phyloP scores from a whole-genome alignment of 1,139 yeast genomes.

The Yamadazyma mexicana region DNA sequence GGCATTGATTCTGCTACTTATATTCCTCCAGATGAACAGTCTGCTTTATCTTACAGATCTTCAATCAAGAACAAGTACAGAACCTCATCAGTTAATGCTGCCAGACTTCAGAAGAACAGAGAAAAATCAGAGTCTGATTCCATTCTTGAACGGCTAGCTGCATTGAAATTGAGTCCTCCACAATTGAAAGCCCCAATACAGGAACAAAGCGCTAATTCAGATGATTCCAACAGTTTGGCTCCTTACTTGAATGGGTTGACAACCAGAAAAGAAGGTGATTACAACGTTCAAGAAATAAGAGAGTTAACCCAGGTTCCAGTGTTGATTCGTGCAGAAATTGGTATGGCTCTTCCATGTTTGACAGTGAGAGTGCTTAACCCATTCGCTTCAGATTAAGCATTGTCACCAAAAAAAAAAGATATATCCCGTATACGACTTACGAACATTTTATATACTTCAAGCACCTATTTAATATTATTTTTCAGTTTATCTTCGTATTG shows the following conservation, averaged over 20 bases:
- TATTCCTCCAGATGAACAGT: slow-evolving; percentile 84
- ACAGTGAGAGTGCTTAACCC: slow-evolving; percentile 95
- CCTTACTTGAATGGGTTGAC: slow-evolving; percentile 57
- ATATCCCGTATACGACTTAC: slow-evolving; percentile 10
- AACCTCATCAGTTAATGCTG: slow-evolving; percentile 71
- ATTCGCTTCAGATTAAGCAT: slow-evolving; percentile 35
- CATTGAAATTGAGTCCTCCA: slow-evolving; percentile 56
- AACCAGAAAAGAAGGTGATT: slow-evolving; percentile 62
- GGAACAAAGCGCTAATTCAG: slow-evolving; percentile 17
- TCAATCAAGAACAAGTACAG: slow-evolving; percentile 79
- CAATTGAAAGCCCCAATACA: slow-evolving; percentile 41
- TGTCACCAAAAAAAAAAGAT: too few relatives aligned
- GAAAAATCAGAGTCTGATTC: slow-evolving; percentile 38
- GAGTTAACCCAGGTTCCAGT: slow-evolving; percentile 82
- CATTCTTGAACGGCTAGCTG: slow-evolving; percentile 47
- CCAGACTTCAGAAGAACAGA: slow-evolving; percentile 45
- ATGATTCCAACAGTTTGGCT: slow-evolving; percentile 36
- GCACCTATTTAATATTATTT: neutral
- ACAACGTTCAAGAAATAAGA: slow-evolving; percentile 73
- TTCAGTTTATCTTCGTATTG: too few relatives aligned
- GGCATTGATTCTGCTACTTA: slow-evolving; percentile 90
- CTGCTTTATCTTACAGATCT: slow-evolving; percentile 70
- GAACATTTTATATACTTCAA: slow-evolving; percentile 3
- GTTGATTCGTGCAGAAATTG: slow-evolving; percentile 85
- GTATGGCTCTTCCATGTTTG: slow-evolving; percentile 92